Evolutionary conservation across 768 basidiomycete species (phyloP).

Genomic region (Pholiota microspora): DNA sequence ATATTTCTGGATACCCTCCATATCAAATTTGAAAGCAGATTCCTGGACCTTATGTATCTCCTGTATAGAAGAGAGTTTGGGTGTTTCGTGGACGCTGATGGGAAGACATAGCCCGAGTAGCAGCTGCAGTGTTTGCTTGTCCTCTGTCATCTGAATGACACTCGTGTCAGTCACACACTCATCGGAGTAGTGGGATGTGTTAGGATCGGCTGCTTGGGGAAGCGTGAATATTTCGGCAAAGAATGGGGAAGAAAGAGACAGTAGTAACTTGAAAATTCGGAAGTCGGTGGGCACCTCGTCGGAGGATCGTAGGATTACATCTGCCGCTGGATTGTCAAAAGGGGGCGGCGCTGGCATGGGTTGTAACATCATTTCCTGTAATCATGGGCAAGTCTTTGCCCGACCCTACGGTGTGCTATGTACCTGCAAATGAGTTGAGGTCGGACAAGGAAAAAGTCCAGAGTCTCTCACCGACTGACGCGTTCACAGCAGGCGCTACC

Average conservation of each 20-base stretch:
- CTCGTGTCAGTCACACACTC: constrained; percentile 26
- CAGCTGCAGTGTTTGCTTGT: constrained; percentile 35
- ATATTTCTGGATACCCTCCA: constrained; percentile 40
- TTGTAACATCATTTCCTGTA: constrained; percentile 13
- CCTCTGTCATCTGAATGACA: constrained; percentile 48
- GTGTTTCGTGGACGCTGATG: constrained; percentile 31
- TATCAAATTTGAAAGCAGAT: constrained; percentile 50
- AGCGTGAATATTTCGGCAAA: constrained; percentile 56
- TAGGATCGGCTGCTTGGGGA: constrained; percentile 36
- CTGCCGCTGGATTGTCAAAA: constrained; percentile 48
- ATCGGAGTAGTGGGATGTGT: constrained; percentile 20
- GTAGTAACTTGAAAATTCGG: constrained; percentile 50
- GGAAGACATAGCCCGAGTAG: constrained; percentile 51
- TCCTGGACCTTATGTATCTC: constrained; percentile 41
- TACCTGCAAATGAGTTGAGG: not conserved
- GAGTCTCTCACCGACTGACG: not conserved
- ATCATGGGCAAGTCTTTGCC: not conserved
- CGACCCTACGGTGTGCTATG: not conserved
- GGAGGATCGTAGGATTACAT: constrained; percentile 54
- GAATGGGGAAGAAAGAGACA: constrained; percentile 56
- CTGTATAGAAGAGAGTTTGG: constrained; percentile 34
- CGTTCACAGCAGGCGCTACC: not conserved
- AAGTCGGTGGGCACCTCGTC: constrained; percentile 47
- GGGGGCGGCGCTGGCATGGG: constrained; percentile 27
- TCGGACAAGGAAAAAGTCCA: not conserved